These are phyloP conservation scores for Kodamaea hsintzibuensis DNA, from an alignment of 805 yeast species.

Conservation along the genomic window DNA sequence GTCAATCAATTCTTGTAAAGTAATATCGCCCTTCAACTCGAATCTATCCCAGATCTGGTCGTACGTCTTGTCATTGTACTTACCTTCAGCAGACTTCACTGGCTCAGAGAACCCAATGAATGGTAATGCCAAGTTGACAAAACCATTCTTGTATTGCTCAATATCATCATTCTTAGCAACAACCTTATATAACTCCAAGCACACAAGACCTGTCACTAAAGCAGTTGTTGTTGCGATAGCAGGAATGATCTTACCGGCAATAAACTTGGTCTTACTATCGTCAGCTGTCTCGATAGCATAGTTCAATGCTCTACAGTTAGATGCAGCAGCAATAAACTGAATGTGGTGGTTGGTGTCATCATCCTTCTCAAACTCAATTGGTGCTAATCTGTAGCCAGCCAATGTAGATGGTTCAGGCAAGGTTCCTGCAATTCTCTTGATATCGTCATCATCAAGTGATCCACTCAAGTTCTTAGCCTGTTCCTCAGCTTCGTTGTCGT, in stretches of 20 bases:
- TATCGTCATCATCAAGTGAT: conserved; percentile 57
- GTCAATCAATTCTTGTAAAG: conserved; percentile 70
- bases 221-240: conserved; percentile 99
- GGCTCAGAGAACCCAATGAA: conserved; percentile 98
- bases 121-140: conserved; percentile 88
- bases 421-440: conserved; percentile 67
- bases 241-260: conserved; percentile 98
- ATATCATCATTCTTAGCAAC: conserved; percentile 71
- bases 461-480: conserved; percentile 49
- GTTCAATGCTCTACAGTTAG: conserved; percentile 92
- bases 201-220: conserved; percentile 90
- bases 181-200: conserved; percentile 89
- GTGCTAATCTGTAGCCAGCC: conserved; percentile 82
- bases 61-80: conserved; percentile 74
- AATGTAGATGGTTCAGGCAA: conserved; percentile 87
- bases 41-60: conserved; percentile 97
- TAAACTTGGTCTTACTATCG: conserved; percentile 86
- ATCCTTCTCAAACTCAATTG: conserved; percentile 97
- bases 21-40: conserved; percentile 73
- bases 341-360: conserved; percentile 97
- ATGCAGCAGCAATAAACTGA: conserved; percentile 93
- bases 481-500: conserved; percentile 87
- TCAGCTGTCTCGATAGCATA: conserved; percentile 89
- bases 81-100: conserved; percentile 77
- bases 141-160: conserved; percentile 91